Conservation (phyloP, 2,329 filamentous ascomycete genomes). For the Coniochaeta ligniaria region DNA sequence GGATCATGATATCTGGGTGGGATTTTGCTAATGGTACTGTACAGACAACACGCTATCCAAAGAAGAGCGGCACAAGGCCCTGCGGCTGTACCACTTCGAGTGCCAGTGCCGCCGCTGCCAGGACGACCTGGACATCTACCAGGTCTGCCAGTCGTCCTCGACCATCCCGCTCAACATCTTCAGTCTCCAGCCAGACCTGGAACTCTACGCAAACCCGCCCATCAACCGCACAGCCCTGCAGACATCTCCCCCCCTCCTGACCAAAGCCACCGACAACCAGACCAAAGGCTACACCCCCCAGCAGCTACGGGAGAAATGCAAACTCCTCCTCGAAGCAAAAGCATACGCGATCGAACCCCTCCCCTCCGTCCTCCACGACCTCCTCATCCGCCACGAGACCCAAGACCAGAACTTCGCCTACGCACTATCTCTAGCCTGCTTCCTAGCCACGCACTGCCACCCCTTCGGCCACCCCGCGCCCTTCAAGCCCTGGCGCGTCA, state of each 20-base stretch:
- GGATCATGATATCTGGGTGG: too few species aligned
- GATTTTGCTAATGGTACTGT: not conserved
- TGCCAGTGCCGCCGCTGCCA: slow-evolving; percentile 44
- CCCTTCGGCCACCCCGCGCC: slow-evolving; percentile 42
- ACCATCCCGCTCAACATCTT: slow-evolving; percentile 33
- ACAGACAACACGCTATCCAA: slow-evolving; percentile 41
- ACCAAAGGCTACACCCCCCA: slow-evolving; percentile 7
- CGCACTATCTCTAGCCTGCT: slow-evolving; percentile 38
- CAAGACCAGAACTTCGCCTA: slow-evolving; percentile 32
- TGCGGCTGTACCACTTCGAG: slow-evolving; percentile 44
- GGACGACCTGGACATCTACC: slow-evolving; percentile 45
- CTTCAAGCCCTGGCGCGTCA: slow-evolving; percentile 42
- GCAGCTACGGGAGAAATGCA: slow-evolving; percentile 14
- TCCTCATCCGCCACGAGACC: slow-evolving; percentile 36
- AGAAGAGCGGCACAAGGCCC: slow-evolving; percentile 30
- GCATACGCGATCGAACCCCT: slow-evolving; percentile 45
- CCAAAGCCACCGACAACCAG: slow-evolving; percentile 14
- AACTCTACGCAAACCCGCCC: slow-evolving; percentile 21
- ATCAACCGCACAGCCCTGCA: slow-evolving; percentile 14
- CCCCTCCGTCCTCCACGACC: slow-evolving; percentile 33
- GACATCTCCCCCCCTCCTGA: not conserved
- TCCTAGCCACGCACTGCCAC: slow-evolving; percentile 39
- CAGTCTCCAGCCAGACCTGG: slow-evolving; percentile 35
- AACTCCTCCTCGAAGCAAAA: slow-evolving; percentile 7
- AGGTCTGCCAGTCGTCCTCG: slow-evolving; percentile 36